These are phyloP conservation scores for Flaveria sonorensis DNA, from an alignment of 129 eudicot species.

Conservation along the genomic window DNA sequence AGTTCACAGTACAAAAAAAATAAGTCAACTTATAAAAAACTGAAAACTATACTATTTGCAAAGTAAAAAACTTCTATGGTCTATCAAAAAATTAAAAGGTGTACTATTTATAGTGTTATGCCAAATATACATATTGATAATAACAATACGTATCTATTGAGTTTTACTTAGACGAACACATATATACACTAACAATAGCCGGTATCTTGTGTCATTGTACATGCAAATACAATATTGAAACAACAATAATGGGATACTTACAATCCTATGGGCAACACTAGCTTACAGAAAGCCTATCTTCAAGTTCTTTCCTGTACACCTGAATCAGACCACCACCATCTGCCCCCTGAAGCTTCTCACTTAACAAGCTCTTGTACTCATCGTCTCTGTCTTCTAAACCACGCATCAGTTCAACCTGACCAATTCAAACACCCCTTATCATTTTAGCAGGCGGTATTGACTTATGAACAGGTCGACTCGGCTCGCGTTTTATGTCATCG, in stretches of 20 bases:
- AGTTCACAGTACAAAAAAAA: too few species aligned
- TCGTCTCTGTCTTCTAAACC: constrained; percentile 76
- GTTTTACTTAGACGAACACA: not conserved
- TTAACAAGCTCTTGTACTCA: constrained; percentile 66
- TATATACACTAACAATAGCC: constrained; percentile 1
- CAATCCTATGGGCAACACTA: not conserved
- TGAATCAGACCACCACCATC: constrained; percentile 56
- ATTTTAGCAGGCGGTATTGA: too few species aligned
- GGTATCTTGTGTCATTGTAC: constrained; percentile 15
- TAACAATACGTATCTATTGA: not conserved
- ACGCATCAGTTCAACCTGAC: constrained; percentile 74
- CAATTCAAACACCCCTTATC: constrained; percentile 11
- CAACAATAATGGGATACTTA: constrained; percentile 1
- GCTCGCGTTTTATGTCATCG: not conserved
- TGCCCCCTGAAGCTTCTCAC: constrained; percentile 66
- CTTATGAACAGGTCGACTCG: not conserved
- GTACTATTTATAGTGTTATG: too few species aligned
- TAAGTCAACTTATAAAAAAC: too few species aligned
- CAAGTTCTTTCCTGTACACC: constrained; percentile 57
- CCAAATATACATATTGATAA: too few species aligned
- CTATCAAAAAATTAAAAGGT: too few species aligned
- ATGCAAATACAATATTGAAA: constrained; percentile 21
- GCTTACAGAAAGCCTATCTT: constrained; percentile 51
- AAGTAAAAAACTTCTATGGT: too few species aligned
- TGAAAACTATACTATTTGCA: too few species aligned